Conservation (phyloP, 768 basidiomycete genomes). For the Termitomyces sp. region DNA sequence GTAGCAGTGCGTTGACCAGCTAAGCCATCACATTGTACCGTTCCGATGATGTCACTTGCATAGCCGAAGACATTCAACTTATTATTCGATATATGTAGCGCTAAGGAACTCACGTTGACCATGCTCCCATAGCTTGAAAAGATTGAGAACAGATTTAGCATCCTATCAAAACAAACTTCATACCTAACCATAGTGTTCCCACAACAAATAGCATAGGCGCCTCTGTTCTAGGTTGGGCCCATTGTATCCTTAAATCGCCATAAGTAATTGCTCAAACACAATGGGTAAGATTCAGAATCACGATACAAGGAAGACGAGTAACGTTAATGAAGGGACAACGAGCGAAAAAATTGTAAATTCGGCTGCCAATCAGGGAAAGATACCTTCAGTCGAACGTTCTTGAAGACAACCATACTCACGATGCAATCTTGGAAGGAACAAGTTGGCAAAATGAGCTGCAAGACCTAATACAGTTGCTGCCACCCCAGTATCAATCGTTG, state of each 20-base stretch:
- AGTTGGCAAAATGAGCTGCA: slow-evolving; percentile 59
- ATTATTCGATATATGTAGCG: not conserved
- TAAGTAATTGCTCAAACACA: slow-evolving; percentile 6
- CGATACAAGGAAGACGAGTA: slow-evolving; percentile 60
- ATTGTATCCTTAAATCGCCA: slow-evolving; percentile 50
- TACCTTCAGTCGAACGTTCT: slow-evolving; percentile 5
- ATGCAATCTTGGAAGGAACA: slow-evolving; percentile 65
- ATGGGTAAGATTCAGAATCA: slow-evolving; percentile 26
- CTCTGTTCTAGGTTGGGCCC: slow-evolving; percentile 67
- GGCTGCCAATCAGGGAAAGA: slow-evolving; percentile 32
- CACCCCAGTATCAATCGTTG: slow-evolving; percentile 5
- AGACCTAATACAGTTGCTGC: slow-evolving; percentile 62
- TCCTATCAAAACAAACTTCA: slow-evolving; percentile 18
- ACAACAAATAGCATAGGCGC: slow-evolving; percentile 50
- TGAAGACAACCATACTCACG: slow-evolving; percentile 37
- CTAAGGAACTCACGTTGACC: slow-evolving; percentile 56
- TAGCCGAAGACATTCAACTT: not conserved
- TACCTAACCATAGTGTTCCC: slow-evolving; percentile 68
- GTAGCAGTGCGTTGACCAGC: slow-evolving; percentile 42
- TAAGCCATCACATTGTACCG: slow-evolving; percentile 55
- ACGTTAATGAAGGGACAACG: slow-evolving; percentile 61
- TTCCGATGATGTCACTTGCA: slow-evolving; percentile 66
- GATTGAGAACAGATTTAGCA: slow-evolving; percentile 9
- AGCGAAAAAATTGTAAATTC: slow-evolving; percentile 72
- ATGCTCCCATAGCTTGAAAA: slow-evolving; percentile 65